Evolutionary conservation across 257 asterid genomes (phyloP), one percentile per base, ranked within the genome.

Genomic region (Linaria vulgaris): DNA sequence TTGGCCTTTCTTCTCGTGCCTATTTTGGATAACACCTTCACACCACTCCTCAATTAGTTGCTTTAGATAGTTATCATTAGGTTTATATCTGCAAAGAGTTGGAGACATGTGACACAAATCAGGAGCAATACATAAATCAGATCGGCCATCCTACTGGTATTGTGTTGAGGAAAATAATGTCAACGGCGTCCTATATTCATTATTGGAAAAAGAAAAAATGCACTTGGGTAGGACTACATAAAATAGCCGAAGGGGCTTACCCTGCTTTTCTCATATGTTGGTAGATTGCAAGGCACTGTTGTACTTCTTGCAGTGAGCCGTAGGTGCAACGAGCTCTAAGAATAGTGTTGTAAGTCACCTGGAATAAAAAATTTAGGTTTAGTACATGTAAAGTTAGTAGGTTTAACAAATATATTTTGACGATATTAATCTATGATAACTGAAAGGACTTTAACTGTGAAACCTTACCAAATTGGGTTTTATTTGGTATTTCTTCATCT

Each of bases 21-120:
- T 80, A 63, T 76, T 79, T 56, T 85, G 95, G 47, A 88, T 79
- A 68, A 89, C 88, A 25, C 95, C 97, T 80, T 91, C 97, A 70
- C 96, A 88, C 97, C 98, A 91, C 78, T 92, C 97, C 80, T 90
- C 97, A 54, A 92, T 82, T 37, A 92, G 85, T 73, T 81, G 96
- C 82, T 87, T 88, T 63, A 92, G 90, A 76, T 80, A 87, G 85
- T 85, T 74, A 74, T 92, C 98, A 63, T 87, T 88, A 63, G 95
- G 83, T 73, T 79, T 86, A 80, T 83, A 88, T 83, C 98, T 92
- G 73, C 79, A 80, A 68, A 78, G 59, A 64, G 38, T 50, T 62
- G 45, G 53, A 46, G 49, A 14, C 16, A 17, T 48, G 43, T 59
- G 41, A 51, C 43, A 55, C 68, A 64, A 59, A 64, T 76, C 27